Evolutionary conservation across 1,139 yeast species (phyloP).

Genomic region (Yamadazyma trypodendri): DNA sequence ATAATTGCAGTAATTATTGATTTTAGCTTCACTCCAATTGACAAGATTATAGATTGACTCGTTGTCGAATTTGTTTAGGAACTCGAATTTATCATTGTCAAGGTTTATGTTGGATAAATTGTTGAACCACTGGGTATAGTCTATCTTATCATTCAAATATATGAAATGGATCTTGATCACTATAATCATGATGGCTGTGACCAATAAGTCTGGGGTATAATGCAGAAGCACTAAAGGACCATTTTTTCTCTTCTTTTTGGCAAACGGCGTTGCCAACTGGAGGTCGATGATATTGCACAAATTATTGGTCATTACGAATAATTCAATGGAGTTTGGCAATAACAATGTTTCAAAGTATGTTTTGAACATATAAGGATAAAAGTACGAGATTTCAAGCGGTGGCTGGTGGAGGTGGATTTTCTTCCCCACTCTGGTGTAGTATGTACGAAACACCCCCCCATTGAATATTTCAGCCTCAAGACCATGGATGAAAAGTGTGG

Average conservation of each 20-base stretch:
- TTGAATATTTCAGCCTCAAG: slow-evolving; percentile 12
- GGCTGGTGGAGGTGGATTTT: not conserved
- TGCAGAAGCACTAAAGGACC: not conserved
- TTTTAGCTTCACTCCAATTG: slow-evolving; percentile 39
- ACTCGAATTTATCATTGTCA: slow-evolving; percentile 18
- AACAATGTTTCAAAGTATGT: slow-evolving; percentile 25
- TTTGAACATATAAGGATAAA: slow-evolving; percentile 35
- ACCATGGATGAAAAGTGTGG: slow-evolving; percentile 1
- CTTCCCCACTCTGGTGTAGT: slow-evolving; percentile 19
- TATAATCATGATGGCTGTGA: slow-evolving; percentile 24
- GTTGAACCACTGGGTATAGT: slow-evolving; percentile 24
- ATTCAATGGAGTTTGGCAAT: slow-evolving; percentile 33
- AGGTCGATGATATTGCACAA: slow-evolving; percentile 10
- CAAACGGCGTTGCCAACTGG: not conserved
- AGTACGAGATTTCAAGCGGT: slow-evolving; percentile 20
- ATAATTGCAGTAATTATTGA: slow-evolving; percentile 42
- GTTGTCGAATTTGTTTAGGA: slow-evolving; percentile 13
- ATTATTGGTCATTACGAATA: slow-evolving; percentile 22
- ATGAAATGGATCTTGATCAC: slow-evolving; percentile 30
- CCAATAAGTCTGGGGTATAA: slow-evolving; percentile 30
- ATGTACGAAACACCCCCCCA: slow-evolving; percentile 2
- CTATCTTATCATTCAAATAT: slow-evolving; percentile 15
- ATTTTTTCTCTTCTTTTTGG: not conserved
- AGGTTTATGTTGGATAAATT: slow-evolving; percentile 20
- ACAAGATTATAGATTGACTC: slow-evolving; percentile 23